phyloP scores from a whole-genome alignment of 495 filamentous ascomycete genomes.

The Penicillium manginii region DNA sequence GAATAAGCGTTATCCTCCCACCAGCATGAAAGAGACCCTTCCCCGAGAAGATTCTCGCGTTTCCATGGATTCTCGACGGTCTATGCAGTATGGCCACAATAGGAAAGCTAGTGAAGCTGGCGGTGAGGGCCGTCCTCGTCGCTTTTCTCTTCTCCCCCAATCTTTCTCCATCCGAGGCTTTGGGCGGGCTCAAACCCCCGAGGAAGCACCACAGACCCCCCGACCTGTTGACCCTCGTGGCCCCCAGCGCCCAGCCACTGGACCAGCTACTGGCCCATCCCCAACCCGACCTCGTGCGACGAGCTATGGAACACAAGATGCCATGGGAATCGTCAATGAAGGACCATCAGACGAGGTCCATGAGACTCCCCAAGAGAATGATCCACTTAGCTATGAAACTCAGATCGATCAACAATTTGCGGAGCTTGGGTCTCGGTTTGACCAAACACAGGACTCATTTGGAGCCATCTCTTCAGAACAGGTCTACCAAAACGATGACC shows the following conservation, averaged over 20 bases:
- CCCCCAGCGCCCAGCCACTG: constrained; percentile 41
- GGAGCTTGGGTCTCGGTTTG: constrained; percentile 40
- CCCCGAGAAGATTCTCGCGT: constrained; percentile 62
- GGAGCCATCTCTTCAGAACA: constrained; percentile 39
- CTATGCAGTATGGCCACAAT: constrained; percentile 72
- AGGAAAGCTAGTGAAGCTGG: constrained; percentile 86
- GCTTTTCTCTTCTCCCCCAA: constrained; percentile 77
- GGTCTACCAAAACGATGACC: constrained; percentile 37
- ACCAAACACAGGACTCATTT: constrained; percentile 37
- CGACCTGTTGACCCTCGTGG: constrained; percentile 31
- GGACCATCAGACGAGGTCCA: constrained; percentile 38
- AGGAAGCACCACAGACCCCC: constrained; percentile 38
- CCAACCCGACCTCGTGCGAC: constrained; percentile 34
- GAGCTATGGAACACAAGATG: constrained; percentile 44
- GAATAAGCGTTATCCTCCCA: constrained; percentile 68
- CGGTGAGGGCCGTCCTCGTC: constrained; percentile 69
- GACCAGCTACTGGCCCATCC: constrained; percentile 39
- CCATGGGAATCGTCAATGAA: constrained; percentile 35
- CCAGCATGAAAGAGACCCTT: constrained; percentile 72
- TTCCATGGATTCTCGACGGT: constrained; percentile 81
- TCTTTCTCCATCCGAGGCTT: constrained; percentile 69
- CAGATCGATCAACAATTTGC: constrained; percentile 53
- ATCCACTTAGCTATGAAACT: constrained; percentile 44
- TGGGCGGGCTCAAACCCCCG: constrained; percentile 44
- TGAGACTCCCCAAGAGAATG: constrained; percentile 6